Evolutionary conservation across 2,329 filamentous ascomycete species (phyloP).

Genomic region (Aureobasidium pullulans): DNA sequence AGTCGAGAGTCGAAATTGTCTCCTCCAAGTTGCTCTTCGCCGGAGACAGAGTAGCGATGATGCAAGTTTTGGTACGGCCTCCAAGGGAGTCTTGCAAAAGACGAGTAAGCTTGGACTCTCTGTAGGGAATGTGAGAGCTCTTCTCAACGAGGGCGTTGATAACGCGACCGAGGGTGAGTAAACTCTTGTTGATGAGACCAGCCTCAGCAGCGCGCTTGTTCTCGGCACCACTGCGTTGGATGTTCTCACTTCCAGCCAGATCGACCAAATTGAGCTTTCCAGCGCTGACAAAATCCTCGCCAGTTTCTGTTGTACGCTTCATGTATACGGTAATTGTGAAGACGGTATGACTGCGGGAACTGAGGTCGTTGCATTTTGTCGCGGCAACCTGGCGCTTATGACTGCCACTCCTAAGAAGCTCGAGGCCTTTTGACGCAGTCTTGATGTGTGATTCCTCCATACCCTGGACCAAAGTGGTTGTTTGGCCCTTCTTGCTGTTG

Average conservation of each 20-base stretch:
- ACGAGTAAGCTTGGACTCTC: constrained; percentile 93
- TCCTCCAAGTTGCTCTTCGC: constrained; percentile 94
- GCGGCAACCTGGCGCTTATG: constrained; percentile 95
- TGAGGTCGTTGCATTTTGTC: constrained; percentile 98
- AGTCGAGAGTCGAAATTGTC: constrained; percentile 95
- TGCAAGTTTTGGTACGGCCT: constrained; percentile 94
- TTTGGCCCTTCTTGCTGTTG: constrained; percentile 74
- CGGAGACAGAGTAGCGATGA: constrained; percentile 92
- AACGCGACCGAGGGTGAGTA: constrained; percentile 88
- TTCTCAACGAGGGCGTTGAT: constrained; percentile 96
- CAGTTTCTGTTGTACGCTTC: constrained; percentile 71
- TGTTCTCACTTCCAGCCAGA: constrained; percentile 94
- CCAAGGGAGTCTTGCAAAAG: constrained; percentile 94
- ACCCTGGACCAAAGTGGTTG: constrained; percentile 82
- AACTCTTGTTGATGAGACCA: constrained; percentile 94
- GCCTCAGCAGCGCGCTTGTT: constrained; percentile 96
- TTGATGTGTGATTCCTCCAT: constrained; percentile 97
- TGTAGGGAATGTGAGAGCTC: constrained; percentile 78
- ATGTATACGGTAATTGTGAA: constrained; percentile 93
- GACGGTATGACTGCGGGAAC: constrained; percentile 92
- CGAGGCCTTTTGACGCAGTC: constrained; percentile 75
- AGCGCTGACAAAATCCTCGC: constrained; percentile 81
- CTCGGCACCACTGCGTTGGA: constrained; percentile 91
- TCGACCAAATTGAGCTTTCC: constrained; percentile 97
- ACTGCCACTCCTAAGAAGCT: constrained; percentile 80